Base-by-base conservation (phyloP, 352 stramenopile genomes). In the Pythium monospermum region DNA sequence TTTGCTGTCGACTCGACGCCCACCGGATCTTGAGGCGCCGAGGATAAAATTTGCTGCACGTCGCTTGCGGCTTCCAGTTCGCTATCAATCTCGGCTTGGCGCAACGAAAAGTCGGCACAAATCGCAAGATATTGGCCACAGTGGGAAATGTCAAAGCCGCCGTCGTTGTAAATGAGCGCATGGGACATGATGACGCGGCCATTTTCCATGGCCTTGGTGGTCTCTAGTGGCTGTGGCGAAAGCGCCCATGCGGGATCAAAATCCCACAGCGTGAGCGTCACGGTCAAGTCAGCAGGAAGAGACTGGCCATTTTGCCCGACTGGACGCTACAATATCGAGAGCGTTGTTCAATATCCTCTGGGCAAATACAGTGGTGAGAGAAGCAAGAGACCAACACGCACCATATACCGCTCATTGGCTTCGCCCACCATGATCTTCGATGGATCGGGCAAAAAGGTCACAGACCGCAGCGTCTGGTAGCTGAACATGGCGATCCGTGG, bases 81-180 rank as follows among this genome's bases (percentile, higher is more conserved):
- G 28, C 83, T 77, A 32, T 91, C 80, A 53, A 85, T 83, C 35
- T 97, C 81, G 19, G 90, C 90, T 65, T 97, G 73, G 49, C 91
- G 70, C 11, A 92, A 45, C 13, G 81, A 98, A 62, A 98, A 97
- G 60, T 98, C 92, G 21, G 94, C 92, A 73, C 95, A 98, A 39
- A 96, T 96, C 33, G 90, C 93, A 28, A 99, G 77, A 40, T 96
- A 95, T 22, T 87, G 89, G 2, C 96, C 96, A 59, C 96, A 97
- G 16, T 80, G 75, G 15, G 94, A 98, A 36, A 99, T 85, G 69
- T 99, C 96, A 69, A 99, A 98, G 31, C 96, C 96, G 42, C 96
- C 95, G 65, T 98, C 95, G 60, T 98, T 98, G 69, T 99, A 99
- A 25, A 99, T 86, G 45, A 98, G 77, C 4, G 95, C 91, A 49